phyloP scores from a whole-genome alignment of 2,329 filamentous ascomycete genomes.

The Immersiporthe knoxdaviesiana region DNA sequence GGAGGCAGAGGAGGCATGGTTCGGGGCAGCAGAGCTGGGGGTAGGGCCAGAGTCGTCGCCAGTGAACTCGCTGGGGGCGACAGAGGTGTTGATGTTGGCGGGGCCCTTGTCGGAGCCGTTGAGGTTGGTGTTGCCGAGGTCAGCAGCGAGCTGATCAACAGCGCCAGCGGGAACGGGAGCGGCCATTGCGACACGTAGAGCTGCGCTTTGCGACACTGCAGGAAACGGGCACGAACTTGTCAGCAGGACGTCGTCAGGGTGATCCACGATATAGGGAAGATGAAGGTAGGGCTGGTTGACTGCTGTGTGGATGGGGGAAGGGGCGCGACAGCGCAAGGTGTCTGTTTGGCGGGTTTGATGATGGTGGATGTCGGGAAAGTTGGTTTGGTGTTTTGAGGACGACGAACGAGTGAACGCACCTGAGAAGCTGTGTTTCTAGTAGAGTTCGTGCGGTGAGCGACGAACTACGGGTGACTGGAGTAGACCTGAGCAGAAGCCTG shows the following conservation, averaged over 20 bases:
- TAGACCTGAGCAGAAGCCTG: constrained; percentile 22
- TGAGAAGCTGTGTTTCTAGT: constrained; percentile 18
- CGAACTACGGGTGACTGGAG: constrained; percentile 19
- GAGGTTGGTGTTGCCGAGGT: constrained; percentile 73
- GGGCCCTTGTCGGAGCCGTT: constrained; percentile 69
- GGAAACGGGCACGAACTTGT: constrained; percentile 27
- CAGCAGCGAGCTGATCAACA: constrained; percentile 80
- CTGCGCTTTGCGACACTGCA: constrained; percentile 33
- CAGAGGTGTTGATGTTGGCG: constrained; percentile 72
- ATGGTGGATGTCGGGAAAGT: background rate
- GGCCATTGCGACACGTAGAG: constrained; percentile 57
- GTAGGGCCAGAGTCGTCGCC: constrained; percentile 69
- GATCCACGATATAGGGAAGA: background rate
- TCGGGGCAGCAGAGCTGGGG: constrained; percentile 76
- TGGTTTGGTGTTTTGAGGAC: no score
- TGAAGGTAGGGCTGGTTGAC: background rate
- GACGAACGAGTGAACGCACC: constrained; percentile 13
- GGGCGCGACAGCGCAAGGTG: background rate
- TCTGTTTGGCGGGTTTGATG: background rate
- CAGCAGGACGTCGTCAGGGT: constrained; percentile 13
- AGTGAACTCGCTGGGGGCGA: constrained; percentile 54
- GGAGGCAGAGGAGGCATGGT: constrained; percentile 94
- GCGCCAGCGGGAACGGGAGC: constrained; percentile 60
- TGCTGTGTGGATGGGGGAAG: background rate
- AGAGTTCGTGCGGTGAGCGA: constrained; percentile 14